phyloP scores from a whole-genome alignment of 257 asterid genomes.

The Osmanthus fragrans region DNA sequence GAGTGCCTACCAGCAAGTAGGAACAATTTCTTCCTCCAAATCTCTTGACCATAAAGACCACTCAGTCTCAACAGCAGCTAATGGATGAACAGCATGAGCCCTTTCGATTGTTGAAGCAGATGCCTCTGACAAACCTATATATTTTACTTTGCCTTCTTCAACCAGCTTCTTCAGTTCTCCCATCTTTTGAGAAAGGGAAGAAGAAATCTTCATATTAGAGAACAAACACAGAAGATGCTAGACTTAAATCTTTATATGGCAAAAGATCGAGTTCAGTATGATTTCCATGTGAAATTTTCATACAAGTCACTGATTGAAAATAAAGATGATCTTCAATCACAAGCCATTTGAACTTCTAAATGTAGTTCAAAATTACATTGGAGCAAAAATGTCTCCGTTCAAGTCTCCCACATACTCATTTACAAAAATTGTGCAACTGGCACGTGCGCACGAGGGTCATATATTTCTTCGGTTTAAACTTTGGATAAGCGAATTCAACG shows the following conservation, averaged over 20 bases:
- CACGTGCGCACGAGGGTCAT: neutral
- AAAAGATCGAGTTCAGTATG: no score
- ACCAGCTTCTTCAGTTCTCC: slow-evolving; percentile 76
- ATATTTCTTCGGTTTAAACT: no score
- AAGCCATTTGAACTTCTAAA: neutral
- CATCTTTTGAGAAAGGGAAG: slow-evolving; percentile 36
- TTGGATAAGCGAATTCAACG: no score
- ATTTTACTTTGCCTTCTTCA: slow-evolving; percentile 76
- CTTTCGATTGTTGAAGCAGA: slow-evolving; percentile 71
- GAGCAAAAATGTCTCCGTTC: no score
- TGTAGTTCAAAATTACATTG: no score
- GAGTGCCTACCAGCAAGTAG: slow-evolving; percentile 55
- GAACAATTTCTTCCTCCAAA: slow-evolving; percentile 59
- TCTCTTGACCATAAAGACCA: slow-evolving; percentile 83
- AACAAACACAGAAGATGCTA: neutral
- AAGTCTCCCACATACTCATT: no score
- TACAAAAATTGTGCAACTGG: no score
- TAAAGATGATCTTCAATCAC: neutral
- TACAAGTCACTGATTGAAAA: neutral
- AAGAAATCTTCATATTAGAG: neutral
- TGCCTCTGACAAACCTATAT: slow-evolving; percentile 77
- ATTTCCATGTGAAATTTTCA: no score
- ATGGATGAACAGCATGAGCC: slow-evolving; percentile 75
- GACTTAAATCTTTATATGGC: neutral
- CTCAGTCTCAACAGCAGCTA: slow-evolving; percentile 68